A percentile compares a stretch with the other conserved stretches of the same genome.
Evolutionary conservation across 2,329 filamentous ascomycete genomes (phyloP).

Genomic region (Taxawa tesnikishii): DNA sequence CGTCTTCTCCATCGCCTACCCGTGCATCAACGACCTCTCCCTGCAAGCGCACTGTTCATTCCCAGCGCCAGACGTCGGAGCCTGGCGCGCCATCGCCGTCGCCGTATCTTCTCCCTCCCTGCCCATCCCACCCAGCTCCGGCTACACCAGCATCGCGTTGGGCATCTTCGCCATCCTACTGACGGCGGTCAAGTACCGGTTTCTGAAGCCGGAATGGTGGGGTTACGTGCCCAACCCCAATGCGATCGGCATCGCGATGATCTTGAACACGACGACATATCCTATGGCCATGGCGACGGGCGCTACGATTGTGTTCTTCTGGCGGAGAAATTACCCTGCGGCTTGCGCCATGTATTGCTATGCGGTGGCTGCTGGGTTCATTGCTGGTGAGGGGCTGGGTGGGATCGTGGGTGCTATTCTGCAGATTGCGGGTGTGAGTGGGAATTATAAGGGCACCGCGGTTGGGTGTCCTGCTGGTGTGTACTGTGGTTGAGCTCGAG

Average conservation of each 20-base stretch:
- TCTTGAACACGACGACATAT: constrained; percentile 42
- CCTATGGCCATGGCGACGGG: constrained; percentile 43
- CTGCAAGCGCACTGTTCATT: constrained; percentile 42
- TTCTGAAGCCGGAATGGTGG: constrained; percentile 37
- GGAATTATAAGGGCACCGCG: constrained; percentile 23
- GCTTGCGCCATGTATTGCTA: constrained; percentile 41
- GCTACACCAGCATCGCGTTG: constrained; percentile 43
- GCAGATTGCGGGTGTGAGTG: constrained; percentile 25
- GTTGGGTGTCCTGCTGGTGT: constrained; percentile 22
- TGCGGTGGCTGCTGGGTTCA: constrained; percentile 44
- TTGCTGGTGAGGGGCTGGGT: constrained; percentile 48
- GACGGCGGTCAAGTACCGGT: constrained; percentile 39
- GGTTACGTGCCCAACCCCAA: constrained; percentile 47
- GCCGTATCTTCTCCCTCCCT: constrained; percentile 44
- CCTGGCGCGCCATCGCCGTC: constrained; percentile 51
- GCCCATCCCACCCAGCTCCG: constrained; percentile 39
- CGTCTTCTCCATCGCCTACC: constrained; percentile 52
- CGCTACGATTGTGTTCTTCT: constrained; percentile 36
- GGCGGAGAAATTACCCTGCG: constrained; percentile 36
- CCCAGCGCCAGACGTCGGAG: constrained; percentile 46
- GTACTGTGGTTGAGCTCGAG: background rate
- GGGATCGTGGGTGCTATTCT: constrained; percentile 43
- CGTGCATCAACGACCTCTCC: constrained; percentile 40
- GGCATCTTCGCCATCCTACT: constrained; percentile 35
- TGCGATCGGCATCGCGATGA: constrained; percentile 44